These are phyloP conservation scores for Pythium aristosporum DNA, from an alignment of 352 stramenopile species.

Conservation along the genomic window DNA sequence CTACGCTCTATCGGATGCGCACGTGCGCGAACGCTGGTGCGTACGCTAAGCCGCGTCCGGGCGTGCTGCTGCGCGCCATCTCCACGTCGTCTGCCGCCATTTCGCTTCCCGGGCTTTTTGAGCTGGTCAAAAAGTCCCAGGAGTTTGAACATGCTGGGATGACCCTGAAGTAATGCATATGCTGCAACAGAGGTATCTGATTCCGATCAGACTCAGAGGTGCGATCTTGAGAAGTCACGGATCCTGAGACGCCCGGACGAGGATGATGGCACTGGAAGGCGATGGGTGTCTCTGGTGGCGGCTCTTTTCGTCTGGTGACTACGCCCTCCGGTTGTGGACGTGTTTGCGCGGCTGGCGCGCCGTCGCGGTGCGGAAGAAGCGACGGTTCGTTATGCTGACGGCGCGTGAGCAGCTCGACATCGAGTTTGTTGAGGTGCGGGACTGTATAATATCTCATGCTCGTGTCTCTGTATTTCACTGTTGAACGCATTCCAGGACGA, in stretches of 20 bases:
- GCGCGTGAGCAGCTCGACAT: conserved; percentile 35
- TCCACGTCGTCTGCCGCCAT: conserved; percentile 31
- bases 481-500: conserved; percentile 28
- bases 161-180: conserved; percentile 12
- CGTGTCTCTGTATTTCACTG: neutral
- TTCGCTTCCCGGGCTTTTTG: conserved; percentile 23
- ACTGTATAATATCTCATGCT: neutral
- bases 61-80: conserved; percentile 18
- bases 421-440: conserved; percentile 53
- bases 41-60: neutral
- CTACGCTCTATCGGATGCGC: neutral
- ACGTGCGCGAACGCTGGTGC: neutral
- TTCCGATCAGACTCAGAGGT: conserved; percentile 1
- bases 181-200: conserved; percentile 11
- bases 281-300: conserved; percentile 35
- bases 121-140: neutral
- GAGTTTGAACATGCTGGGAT: conserved; percentile 17
- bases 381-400: conserved; percentile 30
- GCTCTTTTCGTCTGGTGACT: conserved; percentile 30
- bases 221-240: conserved; percentile 22
- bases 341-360: conserved; percentile 48
- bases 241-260: neutral
- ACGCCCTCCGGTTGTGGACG: conserved; percentile 32
- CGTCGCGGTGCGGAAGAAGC: conserved; percentile 40
- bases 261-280: neutral